A percentile compares a stretch with the other conserved stretches of the same genome.
These are phyloP conservation scores for Lithocarpus polystachyus DNA, from an alignment of 306 rosid species.

Conservation along the genomic window DNA sequence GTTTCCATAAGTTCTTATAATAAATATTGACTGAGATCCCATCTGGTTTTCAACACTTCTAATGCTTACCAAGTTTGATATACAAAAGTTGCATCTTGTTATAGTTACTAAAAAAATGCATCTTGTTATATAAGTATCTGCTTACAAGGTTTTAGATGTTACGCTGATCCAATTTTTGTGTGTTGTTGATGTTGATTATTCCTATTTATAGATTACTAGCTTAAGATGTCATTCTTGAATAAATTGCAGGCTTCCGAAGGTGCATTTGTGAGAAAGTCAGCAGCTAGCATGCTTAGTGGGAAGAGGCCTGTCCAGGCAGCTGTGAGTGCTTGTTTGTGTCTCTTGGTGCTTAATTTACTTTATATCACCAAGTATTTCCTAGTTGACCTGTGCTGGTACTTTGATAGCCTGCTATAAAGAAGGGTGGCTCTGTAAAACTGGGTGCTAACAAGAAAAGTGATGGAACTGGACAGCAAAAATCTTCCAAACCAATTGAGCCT, in stretches of 20 bases:
- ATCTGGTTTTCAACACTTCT: background rate
- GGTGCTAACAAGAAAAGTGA: constrained; percentile 71
- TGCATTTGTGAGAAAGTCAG: constrained; percentile 72
- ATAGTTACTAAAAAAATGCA: no score
- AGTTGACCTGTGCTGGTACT: constrained; percentile 22
- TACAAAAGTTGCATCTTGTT: no score
- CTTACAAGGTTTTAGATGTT: no score
- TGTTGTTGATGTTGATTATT: background rate
- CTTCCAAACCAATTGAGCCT: constrained; percentile 55
- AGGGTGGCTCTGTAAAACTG: constrained; percentile 56
- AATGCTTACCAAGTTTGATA: no score
- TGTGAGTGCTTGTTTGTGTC: constrained; percentile 47
- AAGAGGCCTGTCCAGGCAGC: constrained; percentile 84
- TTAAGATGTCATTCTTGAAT: constrained; percentile 11
- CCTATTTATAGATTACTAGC: background rate
- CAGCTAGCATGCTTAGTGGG: constrained; percentile 99
- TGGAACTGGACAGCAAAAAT: constrained; percentile 57
- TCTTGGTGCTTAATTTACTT: constrained; percentile 4
- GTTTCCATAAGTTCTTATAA: background rate
- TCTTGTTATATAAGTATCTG: no score
- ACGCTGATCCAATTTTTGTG: background rate
- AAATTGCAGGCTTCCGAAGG: constrained; percentile 59
- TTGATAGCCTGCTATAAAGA: constrained; percentile 61
- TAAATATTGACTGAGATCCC: background rate
- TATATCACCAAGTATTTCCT: constrained; percentile 1